These are phyloP conservation scores for Epichloe bromicola DNA, from an alignment of 2,329 filamentous ascomycete species.

Conservation along the genomic window DNA sequence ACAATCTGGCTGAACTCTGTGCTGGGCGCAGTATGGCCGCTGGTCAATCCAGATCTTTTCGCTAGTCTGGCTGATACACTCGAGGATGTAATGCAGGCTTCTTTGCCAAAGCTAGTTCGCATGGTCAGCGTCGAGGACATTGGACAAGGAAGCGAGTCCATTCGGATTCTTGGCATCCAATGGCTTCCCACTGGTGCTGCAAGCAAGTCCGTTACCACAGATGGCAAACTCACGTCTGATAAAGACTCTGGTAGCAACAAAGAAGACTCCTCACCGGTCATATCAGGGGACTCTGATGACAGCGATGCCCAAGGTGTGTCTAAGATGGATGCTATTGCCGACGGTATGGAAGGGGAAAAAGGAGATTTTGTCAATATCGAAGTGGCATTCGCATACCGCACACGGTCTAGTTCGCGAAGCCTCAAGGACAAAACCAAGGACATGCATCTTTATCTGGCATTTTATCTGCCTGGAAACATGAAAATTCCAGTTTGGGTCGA, in stretches of 20 bases:
- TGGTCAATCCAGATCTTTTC: slow-evolving; percentile 66
- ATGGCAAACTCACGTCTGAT: slow-evolving; percentile 39
- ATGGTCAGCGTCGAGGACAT: slow-evolving; percentile 69
- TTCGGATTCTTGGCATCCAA: slow-evolving; percentile 57
- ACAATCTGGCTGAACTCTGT: slow-evolving; percentile 63
- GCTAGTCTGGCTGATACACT: slow-evolving; percentile 54
- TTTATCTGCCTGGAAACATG: slow-evolving; percentile 48
- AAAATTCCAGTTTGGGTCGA: slow-evolving; percentile 60
- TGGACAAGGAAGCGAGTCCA: slow-evolving; percentile 58
- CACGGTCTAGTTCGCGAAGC: slow-evolving; percentile 45
- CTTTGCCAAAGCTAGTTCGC: slow-evolving; percentile 52
- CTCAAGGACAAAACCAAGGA: slow-evolving; percentile 57
- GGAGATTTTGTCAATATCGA: slow-evolving; percentile 70
- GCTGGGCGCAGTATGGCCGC: slow-evolving; percentile 54
- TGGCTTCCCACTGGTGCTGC: slow-evolving; percentile 63
- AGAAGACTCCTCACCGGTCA: slow-evolving; percentile 6
- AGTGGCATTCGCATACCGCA: slow-evolving; percentile 59
- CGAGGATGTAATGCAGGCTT: slow-evolving; percentile 72
- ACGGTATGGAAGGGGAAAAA: slow-evolving; percentile 63
- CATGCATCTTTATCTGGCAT: slow-evolving; percentile 54
- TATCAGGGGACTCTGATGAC: neutral
- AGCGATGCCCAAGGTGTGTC: slow-evolving; percentile 17
- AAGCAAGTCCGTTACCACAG: slow-evolving; percentile 42
- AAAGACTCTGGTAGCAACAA: slow-evolving; percentile 20
- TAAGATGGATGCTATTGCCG: slow-evolving; percentile 21